Percentiles rank a stretch among this genome's conserved stretches.
These are phyloP conservation scores for Naganishia onofrii DNA, from an alignment of 768 basidiomycete species.

Conservation along the genomic window DNA sequence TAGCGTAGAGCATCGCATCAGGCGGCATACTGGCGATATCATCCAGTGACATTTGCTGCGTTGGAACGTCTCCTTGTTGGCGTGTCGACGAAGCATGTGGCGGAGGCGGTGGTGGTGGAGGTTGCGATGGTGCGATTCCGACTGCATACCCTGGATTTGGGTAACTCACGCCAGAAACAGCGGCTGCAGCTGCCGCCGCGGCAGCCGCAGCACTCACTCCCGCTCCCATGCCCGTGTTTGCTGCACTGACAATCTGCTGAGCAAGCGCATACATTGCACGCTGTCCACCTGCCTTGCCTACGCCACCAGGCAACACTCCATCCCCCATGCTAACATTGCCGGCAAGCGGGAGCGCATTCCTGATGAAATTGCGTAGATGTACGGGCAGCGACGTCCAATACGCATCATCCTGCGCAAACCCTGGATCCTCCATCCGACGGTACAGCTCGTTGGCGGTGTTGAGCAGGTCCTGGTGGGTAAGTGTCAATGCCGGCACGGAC, in stretches of 20 bases:
- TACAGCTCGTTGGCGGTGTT: constrained; percentile 65
- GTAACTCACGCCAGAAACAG: constrained; percentile 2
- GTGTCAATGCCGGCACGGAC: constrained; percentile 30
- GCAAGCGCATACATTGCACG: constrained; percentile 68
- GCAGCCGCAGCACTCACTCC: constrained; percentile 52
- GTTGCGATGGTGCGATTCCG: neutral
- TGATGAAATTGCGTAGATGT: constrained; percentile 68
- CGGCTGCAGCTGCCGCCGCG: constrained; percentile 6
- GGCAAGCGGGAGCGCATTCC: constrained; percentile 56
- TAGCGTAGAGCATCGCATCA: constrained; percentile 9
- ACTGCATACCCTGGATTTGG: constrained; percentile 39
- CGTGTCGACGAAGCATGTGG: neutral
- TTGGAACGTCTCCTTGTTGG: neutral
- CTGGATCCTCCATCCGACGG: constrained; percentile 57
- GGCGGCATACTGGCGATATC: constrained; percentile 18
- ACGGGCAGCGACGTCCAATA: constrained; percentile 70
- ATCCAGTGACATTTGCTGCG: constrained; percentile 11
- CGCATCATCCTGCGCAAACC: constrained; percentile 60
- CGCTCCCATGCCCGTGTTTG: constrained; percentile 48
- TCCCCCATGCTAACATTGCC: constrained; percentile 36
- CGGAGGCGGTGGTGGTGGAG: constrained; percentile 34
- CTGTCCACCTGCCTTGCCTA: constrained; percentile 55
- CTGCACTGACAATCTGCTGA: constrained; percentile 59
- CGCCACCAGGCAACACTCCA: constrained; percentile 32
- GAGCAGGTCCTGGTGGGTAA: constrained; percentile 62